Evolutionary conservation across 352 stramenopile genomes (phyloP), one percentile per base, ranked within the genome.

Genomic region (Blastocystis sp.): DNA sequence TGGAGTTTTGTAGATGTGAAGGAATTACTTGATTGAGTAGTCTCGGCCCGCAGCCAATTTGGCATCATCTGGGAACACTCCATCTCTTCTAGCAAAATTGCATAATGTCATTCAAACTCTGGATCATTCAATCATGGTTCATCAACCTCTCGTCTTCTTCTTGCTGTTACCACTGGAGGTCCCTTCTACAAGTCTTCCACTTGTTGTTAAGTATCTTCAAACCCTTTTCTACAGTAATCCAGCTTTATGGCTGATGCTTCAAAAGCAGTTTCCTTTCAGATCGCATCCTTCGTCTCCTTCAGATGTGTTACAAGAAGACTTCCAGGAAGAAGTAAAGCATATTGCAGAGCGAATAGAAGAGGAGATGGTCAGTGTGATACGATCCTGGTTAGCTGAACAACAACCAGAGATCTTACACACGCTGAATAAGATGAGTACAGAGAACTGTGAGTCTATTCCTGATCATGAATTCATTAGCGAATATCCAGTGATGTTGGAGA

Each of bases 131-230:
- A 9, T 84, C n/a, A 22, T 42, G 13, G 54, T 51, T 9, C 33
- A n/a, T 22, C 73, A 84, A 40, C 73, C 73, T 0, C 64, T 57
- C 11, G n/a, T 66, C 11, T 84, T 84, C 73, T 84, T 84, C 35
- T 24, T 64, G 13, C 33, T 84, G 9, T 42, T 84, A 17, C 56
- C 73, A 19, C 15, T 84, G 15, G 30, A 22, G 19, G 9, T 84
- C 1, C 3, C 42, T 9, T 30, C 51, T 30, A 7, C 6, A 37
- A 15, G 15, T 13, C 27, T 84, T 44, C 19, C 73, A 5, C 5
- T 11, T 19, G 22, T 66, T 22, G 51, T 15, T 42, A 0, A 33
- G 4, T 15, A 19, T 33, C 40, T 84, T 27, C 51, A 37, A 17
- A 7, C 24, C 19, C 73, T 53, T 42, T 30, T 84, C 53, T 35